phyloP scores from a whole-genome alignment of 2,329 filamentous ascomycete genomes.

The Graphiopsis chlorocephala region DNA sequence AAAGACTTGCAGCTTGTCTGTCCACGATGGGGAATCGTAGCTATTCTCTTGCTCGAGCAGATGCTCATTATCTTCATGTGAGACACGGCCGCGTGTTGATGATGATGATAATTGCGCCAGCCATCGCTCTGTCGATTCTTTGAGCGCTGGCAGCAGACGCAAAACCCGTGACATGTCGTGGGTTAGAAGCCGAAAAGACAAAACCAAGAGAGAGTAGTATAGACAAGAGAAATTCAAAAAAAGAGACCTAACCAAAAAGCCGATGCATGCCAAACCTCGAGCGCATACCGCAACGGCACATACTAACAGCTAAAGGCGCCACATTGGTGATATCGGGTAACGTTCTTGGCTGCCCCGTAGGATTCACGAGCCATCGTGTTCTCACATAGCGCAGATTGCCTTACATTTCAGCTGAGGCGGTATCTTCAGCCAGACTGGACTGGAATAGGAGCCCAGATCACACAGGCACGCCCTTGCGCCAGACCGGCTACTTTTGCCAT shows the following conservation, averaged over 20 bases:
- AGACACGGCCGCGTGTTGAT: neutral
- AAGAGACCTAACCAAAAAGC: neutral
- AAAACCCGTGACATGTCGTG: neutral
- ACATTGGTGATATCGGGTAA: neutral
- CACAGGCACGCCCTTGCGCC: neutral
- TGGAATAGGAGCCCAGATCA: neutral
- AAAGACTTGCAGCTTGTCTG: neutral
- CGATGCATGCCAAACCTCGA: neutral
- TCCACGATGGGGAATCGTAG: neutral
- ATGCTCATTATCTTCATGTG: neutral
- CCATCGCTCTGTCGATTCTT: neutral
- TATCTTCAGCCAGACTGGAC: neutral
- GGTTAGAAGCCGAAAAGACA: neutral
- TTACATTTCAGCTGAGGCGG: neutral
- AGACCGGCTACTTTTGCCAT: neutral
- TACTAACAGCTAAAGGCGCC: neutral
- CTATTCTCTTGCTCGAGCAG: conserved; percentile 6
- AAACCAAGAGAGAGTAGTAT: neutral
- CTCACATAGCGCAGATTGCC: neutral
- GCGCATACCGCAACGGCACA: neutral
- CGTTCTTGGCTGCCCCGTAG: neutral
- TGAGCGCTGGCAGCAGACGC: neutral
- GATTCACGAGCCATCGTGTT: neutral
- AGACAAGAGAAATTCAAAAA: neutral
- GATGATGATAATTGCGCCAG: neutral